A percentile compares a stretch with the other conserved stretches of the same genome.
Conservation (phyloP, 805 yeast species). For the Kodamaea kaohsiungensis region DNA sequence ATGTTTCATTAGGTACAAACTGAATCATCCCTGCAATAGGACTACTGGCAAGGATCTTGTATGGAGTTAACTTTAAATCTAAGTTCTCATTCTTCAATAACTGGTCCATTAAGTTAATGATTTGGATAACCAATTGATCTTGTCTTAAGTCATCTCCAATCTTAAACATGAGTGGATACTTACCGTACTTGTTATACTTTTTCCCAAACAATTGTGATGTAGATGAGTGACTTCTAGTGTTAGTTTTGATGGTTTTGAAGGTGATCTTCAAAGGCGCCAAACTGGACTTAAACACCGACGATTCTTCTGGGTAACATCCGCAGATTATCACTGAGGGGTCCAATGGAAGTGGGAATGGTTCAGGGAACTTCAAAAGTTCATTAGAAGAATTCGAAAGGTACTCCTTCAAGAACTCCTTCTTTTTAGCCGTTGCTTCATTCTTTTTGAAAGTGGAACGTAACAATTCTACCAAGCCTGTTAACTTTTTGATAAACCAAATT, state of each 20-base stretch:
- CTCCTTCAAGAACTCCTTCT: conserved; percentile 67
- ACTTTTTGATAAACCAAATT: conserved; percentile 63
- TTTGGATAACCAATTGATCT: conserved; percentile 95
- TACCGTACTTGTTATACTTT: conserved; percentile 33
- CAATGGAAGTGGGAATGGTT: conserved; percentile 71
- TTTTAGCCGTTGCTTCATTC: conserved; percentile 77
- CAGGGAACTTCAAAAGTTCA: conserved; percentile 43
- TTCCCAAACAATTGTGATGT: conserved; percentile 38
- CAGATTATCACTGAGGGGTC: conserved; percentile 76
- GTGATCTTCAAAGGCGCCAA: conserved; percentile 85
- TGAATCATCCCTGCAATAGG: conserved; percentile 91
- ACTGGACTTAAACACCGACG: conserved; percentile 88
- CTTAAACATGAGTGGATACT: conserved; percentile 86
- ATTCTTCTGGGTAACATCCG: conserved; percentile 78
- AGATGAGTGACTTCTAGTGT: conserved; percentile 16
- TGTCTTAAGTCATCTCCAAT: conserved; percentile 95
- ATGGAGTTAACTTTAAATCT: conserved; percentile 85
- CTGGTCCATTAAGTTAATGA: conserved; percentile 87
- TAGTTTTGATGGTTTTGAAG: conserved; percentile 65
- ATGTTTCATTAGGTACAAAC: conserved; percentile 89
- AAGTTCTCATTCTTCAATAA: conserved; percentile 85
- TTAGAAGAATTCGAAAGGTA: conserved; percentile 49
- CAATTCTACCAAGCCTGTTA: conserved; percentile 64
- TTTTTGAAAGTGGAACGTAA: conserved; percentile 52
- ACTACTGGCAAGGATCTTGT: conserved; percentile 86